Percentiles rank a stretch among this genome's conserved stretches.
Evolutionary conservation across 306 rosid genomes (phyloP).

Genomic region (Prinsepia uniflora): DNA sequence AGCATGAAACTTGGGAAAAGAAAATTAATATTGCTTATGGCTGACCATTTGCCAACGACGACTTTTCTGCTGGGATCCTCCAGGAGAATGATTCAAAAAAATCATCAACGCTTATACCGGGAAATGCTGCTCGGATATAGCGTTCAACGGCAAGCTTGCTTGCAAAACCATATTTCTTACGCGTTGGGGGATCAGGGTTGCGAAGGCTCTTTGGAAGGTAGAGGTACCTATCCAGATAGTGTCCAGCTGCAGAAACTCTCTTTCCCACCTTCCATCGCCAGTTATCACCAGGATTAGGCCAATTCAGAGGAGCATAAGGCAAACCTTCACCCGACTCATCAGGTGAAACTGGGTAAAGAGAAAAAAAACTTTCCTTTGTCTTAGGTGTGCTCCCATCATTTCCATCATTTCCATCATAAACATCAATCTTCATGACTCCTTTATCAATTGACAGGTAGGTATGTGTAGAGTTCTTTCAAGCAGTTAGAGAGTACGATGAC

Average conservation of each 20-base stretch:
- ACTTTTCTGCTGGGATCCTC: slow-evolving; percentile 57
- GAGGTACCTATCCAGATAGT: slow-evolving; percentile 69
- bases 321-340: slow-evolving; percentile 61
- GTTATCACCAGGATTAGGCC: slow-evolving; percentile 69
- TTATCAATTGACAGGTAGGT: slow-evolving; percentile 1
- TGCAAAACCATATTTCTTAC: slow-evolving; percentile 40
- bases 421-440: slow-evolving; percentile 38
- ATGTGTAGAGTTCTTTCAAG: background rate
- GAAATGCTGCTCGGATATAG: slow-evolving; percentile 43
- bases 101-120: slow-evolving; percentile 36
- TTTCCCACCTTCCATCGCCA: slow-evolving; percentile 86
- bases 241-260: slow-evolving; percentile 47
- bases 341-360: slow-evolving; percentile 27
- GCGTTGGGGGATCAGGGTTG: background rate
- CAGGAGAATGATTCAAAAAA: slow-evolving; percentile 72
- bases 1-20: background rate
- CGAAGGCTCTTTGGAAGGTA: slow-evolving; percentile 54
- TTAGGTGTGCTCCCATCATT: background rate
- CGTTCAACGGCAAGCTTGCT: slow-evolving; percentile 77
- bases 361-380: slow-evolving; percentile 11
- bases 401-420: slow-evolving; percentile 27
- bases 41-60: slow-evolving; percentile 43
- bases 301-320: slow-evolving; percentile 85
- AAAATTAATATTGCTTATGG: background rate
- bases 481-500: background rate